Evolutionary conservation across 208 protist species (phyloP).

Genomic region (Leishmania martiniquensis): DNA sequence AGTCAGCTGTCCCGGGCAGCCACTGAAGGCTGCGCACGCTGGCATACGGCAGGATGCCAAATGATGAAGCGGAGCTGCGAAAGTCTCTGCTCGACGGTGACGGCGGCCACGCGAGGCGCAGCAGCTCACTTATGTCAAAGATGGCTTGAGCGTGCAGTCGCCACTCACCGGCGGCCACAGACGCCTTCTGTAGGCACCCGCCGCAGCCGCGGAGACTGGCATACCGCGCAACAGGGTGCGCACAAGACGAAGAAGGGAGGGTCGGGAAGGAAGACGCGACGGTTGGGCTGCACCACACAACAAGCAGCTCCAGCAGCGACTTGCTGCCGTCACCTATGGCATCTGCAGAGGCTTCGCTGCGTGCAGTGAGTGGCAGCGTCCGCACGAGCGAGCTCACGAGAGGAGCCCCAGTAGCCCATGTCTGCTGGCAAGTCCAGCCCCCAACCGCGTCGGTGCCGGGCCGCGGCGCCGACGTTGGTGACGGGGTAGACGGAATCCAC

Average conservation of each 20-base stretch:
- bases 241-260: background rate
- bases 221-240: background rate
- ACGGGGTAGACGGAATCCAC: slow-evolving; percentile 7
- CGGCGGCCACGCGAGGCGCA: background rate
- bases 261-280: background rate
- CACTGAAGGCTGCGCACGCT: slow-evolving; percentile 40
- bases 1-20: slow-evolving; percentile 39
- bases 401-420: background rate
- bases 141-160: background rate
- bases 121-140: slow-evolving; percentile 16
- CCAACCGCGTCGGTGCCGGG: background rate
- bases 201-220: background rate
- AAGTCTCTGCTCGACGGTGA: background rate
- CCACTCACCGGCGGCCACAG: background rate
- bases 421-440: background rate
- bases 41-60: background rate
- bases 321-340: background rate
- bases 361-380: background rate
- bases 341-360: background rate
- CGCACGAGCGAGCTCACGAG: slow-evolving; percentile 12
- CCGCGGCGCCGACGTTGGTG: background rate
- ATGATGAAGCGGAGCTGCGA: background rate
- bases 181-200: background rate
- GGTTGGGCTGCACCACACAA: slow-evolving; percentile 9
- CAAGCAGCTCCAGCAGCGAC: slow-evolving; percentile 3